A percentile compares a stretch with the other conserved stretches of the same genome.
These are phyloP conservation scores for Alternaria gaisen DNA, from an alignment of 2,329 filamentous ascomycete species.

Conservation along the genomic window DNA sequence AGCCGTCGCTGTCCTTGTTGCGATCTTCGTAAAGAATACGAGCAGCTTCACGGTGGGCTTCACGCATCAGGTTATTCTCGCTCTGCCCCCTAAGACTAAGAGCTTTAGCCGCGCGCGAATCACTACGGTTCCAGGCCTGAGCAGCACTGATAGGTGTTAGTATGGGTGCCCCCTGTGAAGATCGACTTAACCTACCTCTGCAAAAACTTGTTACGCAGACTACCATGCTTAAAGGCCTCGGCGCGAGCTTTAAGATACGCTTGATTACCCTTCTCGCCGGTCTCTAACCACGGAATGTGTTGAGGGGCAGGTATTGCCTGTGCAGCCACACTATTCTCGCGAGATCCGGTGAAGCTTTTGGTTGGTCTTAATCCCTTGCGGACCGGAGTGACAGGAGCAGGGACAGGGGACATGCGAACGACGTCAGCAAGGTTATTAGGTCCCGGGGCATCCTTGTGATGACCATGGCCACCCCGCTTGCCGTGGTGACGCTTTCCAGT, in stretches of 20 bases:
- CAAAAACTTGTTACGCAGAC: slow-evolving; percentile 93
- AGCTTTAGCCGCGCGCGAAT: slow-evolving; percentile 94
- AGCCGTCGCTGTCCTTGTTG: slow-evolving; percentile 71
- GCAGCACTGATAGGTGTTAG: slow-evolving; percentile 71
- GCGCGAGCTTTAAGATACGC: slow-evolving; percentile 93
- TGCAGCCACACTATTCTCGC: slow-evolving; percentile 81
- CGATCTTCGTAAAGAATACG: slow-evolving; percentile 92
- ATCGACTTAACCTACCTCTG: slow-evolving; percentile 71
- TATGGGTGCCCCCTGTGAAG: background rate
- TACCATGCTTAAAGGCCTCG: slow-evolving; percentile 97
- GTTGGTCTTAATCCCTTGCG: slow-evolving; percentile 70
- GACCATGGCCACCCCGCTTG: slow-evolving; percentile 83
- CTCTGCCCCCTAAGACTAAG: slow-evolving; percentile 92
- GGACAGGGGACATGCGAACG: slow-evolving; percentile 92
- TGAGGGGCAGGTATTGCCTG: slow-evolving; percentile 87
- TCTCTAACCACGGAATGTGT: slow-evolving; percentile 96
- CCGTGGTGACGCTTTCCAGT: slow-evolving; percentile 91
- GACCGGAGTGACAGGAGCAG: slow-evolving; percentile 67
- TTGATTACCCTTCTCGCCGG: slow-evolving; percentile 88
- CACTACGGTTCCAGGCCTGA: slow-evolving; percentile 98
- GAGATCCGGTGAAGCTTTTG: slow-evolving; percentile 70
- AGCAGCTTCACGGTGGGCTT: slow-evolving; percentile 93
- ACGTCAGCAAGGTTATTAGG: slow-evolving; percentile 90
- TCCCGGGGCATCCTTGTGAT: slow-evolving; percentile 58
- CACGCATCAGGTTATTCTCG: slow-evolving; percentile 96